A percentile compares a stretch with the other conserved stretches of the same genome.
Conservation (phyloP, 768 basidiomycete genomes). For the Hygrophorus pudorinus region DNA sequence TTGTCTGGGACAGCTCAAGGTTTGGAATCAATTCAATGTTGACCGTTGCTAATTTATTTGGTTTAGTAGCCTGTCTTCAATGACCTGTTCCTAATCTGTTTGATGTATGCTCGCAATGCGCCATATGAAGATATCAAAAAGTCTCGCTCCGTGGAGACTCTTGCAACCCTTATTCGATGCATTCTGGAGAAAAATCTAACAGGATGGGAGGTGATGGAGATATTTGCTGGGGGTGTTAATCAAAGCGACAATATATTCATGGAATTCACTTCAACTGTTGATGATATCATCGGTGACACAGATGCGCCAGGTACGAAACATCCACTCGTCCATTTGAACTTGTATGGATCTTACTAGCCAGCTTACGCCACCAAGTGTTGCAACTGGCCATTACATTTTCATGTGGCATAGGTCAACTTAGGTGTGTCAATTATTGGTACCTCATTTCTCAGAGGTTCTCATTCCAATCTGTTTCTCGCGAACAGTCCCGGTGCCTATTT, state of each 20-base stretch:
- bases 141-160: conserved; percentile 40
- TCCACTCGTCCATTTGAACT: neutral
- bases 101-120: conserved; percentile 26
- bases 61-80: conserved; percentile 43
- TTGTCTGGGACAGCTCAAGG: conserved; percentile 43
- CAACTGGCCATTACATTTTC: conserved; percentile 50
- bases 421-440: too few relatives aligned
- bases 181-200: conserved; percentile 47
- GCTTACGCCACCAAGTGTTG: conserved; percentile 40
- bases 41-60: conserved; percentile 1
- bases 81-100: conserved; percentile 36
- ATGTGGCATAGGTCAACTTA: conserved; percentile 51
- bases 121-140: conserved; percentile 26
- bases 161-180: conserved; percentile 35
- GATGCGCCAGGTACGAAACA: conserved; percentile 31
- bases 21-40: conserved; percentile 16
- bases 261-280: conserved; percentile 38
- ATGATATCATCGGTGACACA: conserved; percentile 34
- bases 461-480: too few relatives aligned
- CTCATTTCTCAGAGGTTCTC: too few relatives aligned
- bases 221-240: conserved; percentile 50
- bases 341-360: conserved; percentile 22
- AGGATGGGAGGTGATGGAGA: conserved; percentile 68
- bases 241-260: conserved; percentile 52
- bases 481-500: conserved; percentile 69